Base-by-base conservation (phyloP, 2,329 filamentous ascomycete species). In the Metarhizium brunneum region DNA sequence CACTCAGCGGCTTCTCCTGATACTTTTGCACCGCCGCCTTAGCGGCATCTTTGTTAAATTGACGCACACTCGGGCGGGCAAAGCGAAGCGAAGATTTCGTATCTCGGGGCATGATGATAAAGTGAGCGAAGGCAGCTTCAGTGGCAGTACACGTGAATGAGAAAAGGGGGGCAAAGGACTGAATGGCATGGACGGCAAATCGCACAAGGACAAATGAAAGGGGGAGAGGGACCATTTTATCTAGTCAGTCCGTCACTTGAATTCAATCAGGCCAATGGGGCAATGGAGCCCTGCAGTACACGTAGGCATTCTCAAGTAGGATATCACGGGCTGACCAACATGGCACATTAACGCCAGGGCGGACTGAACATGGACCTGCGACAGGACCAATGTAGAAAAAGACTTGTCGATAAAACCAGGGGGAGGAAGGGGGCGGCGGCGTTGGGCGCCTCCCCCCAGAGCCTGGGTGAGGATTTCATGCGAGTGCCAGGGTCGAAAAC, bases 1-100 rank as follows among this genome's bases (percentile, higher is more conserved):
- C 29, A 14, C 53, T 32, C 29, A 53, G 36, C 32, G 55, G 55
- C n/a, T 45, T 50, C 16, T 30, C 45, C 18, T 50, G 13, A 18
- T 56, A 54, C 50, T 54, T 11, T 32, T 56, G 29, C 5, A 54
- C 38, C 18, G 47, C 29, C n/a, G 55, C 55, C 11, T 53, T 20
- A 35, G 47, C 51, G 38, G 20, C 42, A 20, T 50, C 51, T 56
- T 45, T 45, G 42, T 20, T 45, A 4, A 45, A 45, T 20, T 45
- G 42, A 14, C 42, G 42, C 42, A 45, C 42, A 20, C 18, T 45
- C 8, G 42, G 42, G 18, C 42, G 42, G 42, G 2, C 18, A 45
- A 45, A 45, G 7, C 42, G 42, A 45, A 45, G 42, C 7, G n/a
- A 45, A 18, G 42, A 10, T 14, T 45, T 25, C n/a, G 42, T 2